Evolutionary conservation across 179 eudicot species (phyloP), one percentile per base, ranked within the genome.

Genomic region (Nepenthes alata): DNA sequence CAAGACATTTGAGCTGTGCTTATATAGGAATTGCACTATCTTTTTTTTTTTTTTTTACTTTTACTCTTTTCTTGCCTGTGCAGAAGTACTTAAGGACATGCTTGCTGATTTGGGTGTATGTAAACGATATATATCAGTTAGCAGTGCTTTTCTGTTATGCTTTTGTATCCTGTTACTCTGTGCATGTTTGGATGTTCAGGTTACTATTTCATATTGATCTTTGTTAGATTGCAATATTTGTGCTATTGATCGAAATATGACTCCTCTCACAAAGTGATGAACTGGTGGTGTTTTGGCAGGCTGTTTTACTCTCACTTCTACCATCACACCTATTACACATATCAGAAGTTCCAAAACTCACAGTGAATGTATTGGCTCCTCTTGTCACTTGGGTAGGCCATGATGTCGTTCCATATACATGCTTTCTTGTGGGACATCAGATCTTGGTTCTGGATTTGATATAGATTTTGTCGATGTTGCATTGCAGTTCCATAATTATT

Each of bases 231-330:
- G 45, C 45, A 4, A 7, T 41, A 41, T 41, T 55, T 12, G 12
- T 41, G 7, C 35, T 48, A 35, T 52, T 63, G 38, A 16, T 44
- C 6, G 3, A 53, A 9, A 14, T 35, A 12, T n/a, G 11, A 4
- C 8, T 41, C 5, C 45, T 41, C 8, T 1, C 45, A 4, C 45
- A 41, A 3, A 49, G 14, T 55, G 57, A 47, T 57, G 37, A 37
- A 36, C 2, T 62, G 52, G 54, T 14, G 2, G 63, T 63, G 47
- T 61, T 35, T 57, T 82, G 67, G 75, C 95, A 93, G 98, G 98
- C 97, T 73, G 77, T 93, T 38, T 72, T 93, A 57, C 81, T 89
- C 16, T 93, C 98, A 70, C 78, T 85, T 66, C 48, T 93, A 67
- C 98, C 98, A 36, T 58, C 74, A 63, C 72, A 72, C 68, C 72